Base-by-base conservation (phyloP, 2,329 filamentous ascomycete species). In the Xylogone sp. region DNA sequence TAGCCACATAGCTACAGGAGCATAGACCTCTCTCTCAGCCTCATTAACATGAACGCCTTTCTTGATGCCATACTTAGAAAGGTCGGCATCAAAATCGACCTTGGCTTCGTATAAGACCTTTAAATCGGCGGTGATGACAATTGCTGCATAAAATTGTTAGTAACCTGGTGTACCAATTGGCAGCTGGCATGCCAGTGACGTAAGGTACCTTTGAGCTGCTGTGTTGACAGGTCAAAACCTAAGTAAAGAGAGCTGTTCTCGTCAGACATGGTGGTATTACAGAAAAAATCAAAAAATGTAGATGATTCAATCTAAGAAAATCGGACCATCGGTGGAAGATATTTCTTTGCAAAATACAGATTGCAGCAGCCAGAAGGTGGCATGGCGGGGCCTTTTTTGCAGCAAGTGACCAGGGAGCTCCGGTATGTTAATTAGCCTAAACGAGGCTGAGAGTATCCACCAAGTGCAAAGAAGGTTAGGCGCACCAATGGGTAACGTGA, bases 161-260 rank as follows among this genome's bases (percentile, higher is more conserved):
- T 16, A 16, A 39, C 13, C 4, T 47, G 21, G n/a, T 16, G 18
- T 47, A 3, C 4, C 18, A 21, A 45, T 24, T n/a, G 4, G 22
- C 46, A 16, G 12, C 34, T 16, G 4, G 10, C 34, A 18, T 42
- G 34, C 43, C 21, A 47, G 49, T 53, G 52, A 56, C 42, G 48
- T 49, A 53, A 43, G 21, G 27, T 31, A 84, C 90, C 92, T 80
- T 99, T 97, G 52, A 97, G 80, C 69, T 97, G 93, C 71, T 97
- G 94, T 52, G 94, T 97, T 43, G 92, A 97, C 54, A 97, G 85
- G 73, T 99, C 94, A 69, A 97, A 92, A 54, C 94, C 94, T 65
- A 96, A 78, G 67, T 96, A 96, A 55, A 96, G 75, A 18, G 88
- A 85, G 27, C 74, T 77, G 55, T 69, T 57, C 45, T 59, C 60